Conservation (phyloP, 805 yeast species). For the Myxozyma monticola region DNA sequence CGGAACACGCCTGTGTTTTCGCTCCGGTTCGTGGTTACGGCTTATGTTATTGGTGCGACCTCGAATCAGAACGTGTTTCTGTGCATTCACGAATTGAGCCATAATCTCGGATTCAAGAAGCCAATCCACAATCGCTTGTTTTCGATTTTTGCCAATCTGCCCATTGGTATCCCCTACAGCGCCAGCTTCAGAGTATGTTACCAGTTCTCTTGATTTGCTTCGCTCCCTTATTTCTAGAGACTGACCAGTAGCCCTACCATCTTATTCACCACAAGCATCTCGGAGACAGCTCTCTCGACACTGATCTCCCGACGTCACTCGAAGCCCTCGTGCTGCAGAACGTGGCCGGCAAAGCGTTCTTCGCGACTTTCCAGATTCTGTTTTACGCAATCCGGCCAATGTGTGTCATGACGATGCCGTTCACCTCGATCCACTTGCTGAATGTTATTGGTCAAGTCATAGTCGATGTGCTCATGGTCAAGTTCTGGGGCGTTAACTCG, state of each 20-base stretch:
- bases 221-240: too few species aligned
- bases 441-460: conserved; percentile 59
- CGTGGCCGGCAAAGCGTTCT: conserved; percentile 83
- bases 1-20: conserved; percentile 55
- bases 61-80: conserved; percentile 79
- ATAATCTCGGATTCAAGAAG: conserved; percentile 76
- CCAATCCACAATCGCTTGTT: conserved; percentile 77
- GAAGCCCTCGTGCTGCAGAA: conserved; percentile 76
- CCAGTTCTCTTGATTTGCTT: too few species aligned
- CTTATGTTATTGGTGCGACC: conserved; percentile 84
- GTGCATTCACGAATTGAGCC: conserved; percentile 86
- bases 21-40: conserved; percentile 57
- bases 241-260: too few species aligned
- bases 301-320: conserved; percentile 79
- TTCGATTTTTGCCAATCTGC: conserved; percentile 74
- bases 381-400: conserved; percentile 90
- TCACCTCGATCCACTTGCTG: conserved; percentile 71
- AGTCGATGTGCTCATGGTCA: conserved; percentile 60
- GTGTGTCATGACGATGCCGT: conserved; percentile 72
- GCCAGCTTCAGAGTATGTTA: conserved; percentile 83
- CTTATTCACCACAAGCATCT: conserved; percentile 86
- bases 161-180: conserved; percentile 86
- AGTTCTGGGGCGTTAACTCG: conserved; percentile 63
- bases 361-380: conserved; percentile 80
- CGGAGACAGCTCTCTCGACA: conserved; percentile 81